Base-by-base conservation (phyloP, 495 filamentous ascomycete genomes). In the Hapsidospora chrysogenum region DNA sequence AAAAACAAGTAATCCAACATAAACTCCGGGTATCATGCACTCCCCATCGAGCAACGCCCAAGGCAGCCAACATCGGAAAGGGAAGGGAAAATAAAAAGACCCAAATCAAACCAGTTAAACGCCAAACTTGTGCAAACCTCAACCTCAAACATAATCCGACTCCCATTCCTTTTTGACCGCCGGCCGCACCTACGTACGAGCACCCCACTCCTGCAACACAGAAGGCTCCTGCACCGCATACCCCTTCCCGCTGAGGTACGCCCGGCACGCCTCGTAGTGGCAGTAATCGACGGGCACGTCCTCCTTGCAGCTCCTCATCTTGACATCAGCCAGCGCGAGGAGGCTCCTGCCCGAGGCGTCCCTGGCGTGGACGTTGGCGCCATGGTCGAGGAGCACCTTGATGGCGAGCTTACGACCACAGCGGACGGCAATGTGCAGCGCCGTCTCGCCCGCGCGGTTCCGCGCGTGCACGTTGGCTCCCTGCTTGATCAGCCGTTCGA, bases 381-480 rank as follows among this genome's bases (percentile, higher is more conserved):
- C 56, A 8, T 47, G 31, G 31, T 60, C 56, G 13, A 66, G 42
- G 14, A 68, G 42, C 14, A 53, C 50, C 14, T 49, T 54, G 3
- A 64, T 36, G 8, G 64, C 63, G 1, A 60, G 44, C 42, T 60
- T 61, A 13, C 58, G 47, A 13, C 63, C 60, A 6, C 58, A 39
- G 5, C 57, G 41, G 4, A 57, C 59, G 11, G 64, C 61, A 5
- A 66, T 37, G 30, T 64, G 51, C 21, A 66, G 47, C 4, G 61
- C 46, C 1, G 60, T 68, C 39, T 68, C 61, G 11, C 64, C 64
- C 0, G 44, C 31, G 8, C 60, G 43, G 35, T 66, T 66, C 1
- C 63, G 56, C 29, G 43, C 43, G 20, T 66, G 55, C 2, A 62
- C 29, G 16, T 47, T 39, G 6, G 50, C 57, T 2, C 45, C 45